Evolutionary conservation across 495 filamentous ascomycete species (phyloP), one percentile per base, ranked within the genome.

Genomic region (Hypoxylon lienhwacheense): DNA sequence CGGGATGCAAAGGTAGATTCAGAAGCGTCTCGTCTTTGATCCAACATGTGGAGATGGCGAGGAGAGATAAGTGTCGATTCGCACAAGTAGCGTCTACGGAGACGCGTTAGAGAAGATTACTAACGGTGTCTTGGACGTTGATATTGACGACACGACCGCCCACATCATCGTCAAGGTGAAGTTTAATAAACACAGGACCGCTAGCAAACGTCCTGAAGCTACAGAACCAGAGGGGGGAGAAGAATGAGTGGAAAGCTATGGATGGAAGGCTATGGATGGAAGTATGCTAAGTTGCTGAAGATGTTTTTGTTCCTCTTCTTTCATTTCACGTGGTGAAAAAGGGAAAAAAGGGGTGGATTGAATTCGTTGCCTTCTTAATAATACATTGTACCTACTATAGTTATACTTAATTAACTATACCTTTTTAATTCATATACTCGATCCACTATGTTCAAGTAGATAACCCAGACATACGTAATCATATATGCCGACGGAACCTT

Each of bases 11-110:
- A 22, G 35, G 21, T 0, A 54, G 39, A 25, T 76, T 72, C 53
- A 46, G 47, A n/a, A 53, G 46, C 20, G 50, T 47, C 8, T 47
- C 63, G 19, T 55, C 66, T 8, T 57, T 71, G 25, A 61, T 63
- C 6, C 66, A 70, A 46, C 73, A 74, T 24, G 64, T 56, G 15
- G 69, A 71, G 37, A 62, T 63, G 1, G 63, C 68, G 28, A 49
- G 32, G 19, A 22, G 7, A 14, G 2, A 33, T n/a, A 60, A 41
- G 5, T 70, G 68, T 51, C 17, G 43, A 11, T 70, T 16, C 54
- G 60, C 28, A 5, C 19, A n/a, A 48, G 43, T 7, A 15, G 54
- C 2, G 35, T 42, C 15, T 65, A 59, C 28, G 49, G 59, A 6
- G 26, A 39, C 11, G 59, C 59, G n/a, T 16, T 70, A 8, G 35